phyloP scores from a whole-genome alignment of 2,329 filamentous ascomycete genomes.

The Pseudovirgaria hyperparasitica region DNA sequence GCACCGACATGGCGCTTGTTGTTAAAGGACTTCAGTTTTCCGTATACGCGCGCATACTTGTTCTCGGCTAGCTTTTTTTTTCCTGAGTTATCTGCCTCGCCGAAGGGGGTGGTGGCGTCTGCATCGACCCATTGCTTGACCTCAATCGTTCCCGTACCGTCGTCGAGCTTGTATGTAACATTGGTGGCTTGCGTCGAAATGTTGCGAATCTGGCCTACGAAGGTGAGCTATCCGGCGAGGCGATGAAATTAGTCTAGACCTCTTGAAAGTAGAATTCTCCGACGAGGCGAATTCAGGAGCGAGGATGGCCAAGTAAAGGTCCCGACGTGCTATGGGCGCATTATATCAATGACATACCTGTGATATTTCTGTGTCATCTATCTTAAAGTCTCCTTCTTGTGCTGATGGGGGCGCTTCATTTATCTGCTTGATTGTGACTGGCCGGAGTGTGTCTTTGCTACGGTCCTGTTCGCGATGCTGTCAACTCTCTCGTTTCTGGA shows the following conservation, averaged over 20 bases:
- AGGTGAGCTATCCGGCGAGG: slow-evolving; percentile 59
- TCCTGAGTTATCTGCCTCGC: slow-evolving; percentile 29
- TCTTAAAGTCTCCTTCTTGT: slow-evolving; percentile 63
- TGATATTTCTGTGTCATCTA: slow-evolving; percentile 63
- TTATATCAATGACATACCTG: slow-evolving; percentile 26
- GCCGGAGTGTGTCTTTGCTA: slow-evolving; percentile 75
- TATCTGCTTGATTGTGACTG: slow-evolving; percentile 92
- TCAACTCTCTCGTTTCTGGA: too few relatives aligned
- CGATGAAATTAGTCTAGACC: too few relatives aligned
- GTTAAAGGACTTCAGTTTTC: slow-evolving; percentile 71
- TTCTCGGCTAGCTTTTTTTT: slow-evolving; percentile 53
- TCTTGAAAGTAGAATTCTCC: too few relatives aligned
- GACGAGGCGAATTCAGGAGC: too few relatives aligned
- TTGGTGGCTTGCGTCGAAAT: slow-evolving; percentile 82
- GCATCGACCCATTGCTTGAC: slow-evolving; percentile 77
- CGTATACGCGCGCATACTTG: slow-evolving; percentile 75
- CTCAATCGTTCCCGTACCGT: slow-evolving; percentile 86
- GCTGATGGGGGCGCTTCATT: slow-evolving; percentile 68
- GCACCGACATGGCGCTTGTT: slow-evolving; percentile 72
- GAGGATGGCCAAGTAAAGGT: not conserved
- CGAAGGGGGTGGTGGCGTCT: slow-evolving; percentile 36
- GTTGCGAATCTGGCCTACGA: slow-evolving; percentile 83
- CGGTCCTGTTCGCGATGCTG: too few relatives aligned
- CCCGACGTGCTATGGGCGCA: slow-evolving; percentile 1
- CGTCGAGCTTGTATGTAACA: slow-evolving; percentile 84